Conservation (phyloP, 2,329 filamentous ascomycete species). For the Exophiala oligosperma region DNA sequence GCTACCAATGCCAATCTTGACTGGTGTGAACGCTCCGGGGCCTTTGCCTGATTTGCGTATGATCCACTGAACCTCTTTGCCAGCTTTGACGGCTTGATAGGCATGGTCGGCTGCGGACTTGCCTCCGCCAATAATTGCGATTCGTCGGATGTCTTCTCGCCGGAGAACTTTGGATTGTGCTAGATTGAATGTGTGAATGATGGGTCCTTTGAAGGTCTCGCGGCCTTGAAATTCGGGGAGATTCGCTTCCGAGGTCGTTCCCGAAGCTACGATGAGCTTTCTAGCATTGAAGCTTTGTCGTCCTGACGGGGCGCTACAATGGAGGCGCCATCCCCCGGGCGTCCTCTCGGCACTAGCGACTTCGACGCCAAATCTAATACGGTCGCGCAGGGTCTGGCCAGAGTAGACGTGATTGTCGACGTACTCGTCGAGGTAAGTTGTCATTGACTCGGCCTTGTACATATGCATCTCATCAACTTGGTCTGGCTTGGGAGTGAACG, state of each 20-base stretch:
- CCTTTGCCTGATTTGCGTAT: constrained; percentile 42
- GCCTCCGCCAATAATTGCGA: constrained; percentile 60
- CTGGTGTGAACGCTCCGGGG: constrained; percentile 20
- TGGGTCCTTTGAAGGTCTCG: constrained; percentile 44
- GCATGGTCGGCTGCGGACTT: constrained; percentile 67
- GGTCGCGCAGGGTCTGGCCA: constrained; percentile 47
- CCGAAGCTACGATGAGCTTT: constrained; percentile 56
- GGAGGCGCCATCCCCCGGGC: constrained; percentile 46
- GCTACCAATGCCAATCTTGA: neutral
- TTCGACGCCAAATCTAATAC: constrained; percentile 52
- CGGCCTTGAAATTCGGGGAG: constrained; percentile 50
- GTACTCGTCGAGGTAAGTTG: constrained; percentile 56
- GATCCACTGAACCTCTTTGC: constrained; percentile 48
- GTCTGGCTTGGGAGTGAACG: constrained; percentile 31
- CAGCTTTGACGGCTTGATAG: constrained; percentile 59
- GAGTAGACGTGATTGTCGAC: constrained; percentile 55
- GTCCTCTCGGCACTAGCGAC: constrained; percentile 48
- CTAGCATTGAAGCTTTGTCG: constrained; percentile 34
- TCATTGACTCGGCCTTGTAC: constrained; percentile 48
- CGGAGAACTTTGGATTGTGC: constrained; percentile 42
- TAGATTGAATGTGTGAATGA: constrained; percentile 55
- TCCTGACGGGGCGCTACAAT: constrained; percentile 20
- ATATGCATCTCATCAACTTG: neutral
- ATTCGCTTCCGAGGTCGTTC: constrained; percentile 52
- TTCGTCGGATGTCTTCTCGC: constrained; percentile 39